Percentiles rank a stretch among this genome's conserved stretches.
These are phyloP conservation scores for Chaetomium tenue DNA, from an alignment of 495 filamentous ascomycete species.

Conservation along the genomic window DNA sequence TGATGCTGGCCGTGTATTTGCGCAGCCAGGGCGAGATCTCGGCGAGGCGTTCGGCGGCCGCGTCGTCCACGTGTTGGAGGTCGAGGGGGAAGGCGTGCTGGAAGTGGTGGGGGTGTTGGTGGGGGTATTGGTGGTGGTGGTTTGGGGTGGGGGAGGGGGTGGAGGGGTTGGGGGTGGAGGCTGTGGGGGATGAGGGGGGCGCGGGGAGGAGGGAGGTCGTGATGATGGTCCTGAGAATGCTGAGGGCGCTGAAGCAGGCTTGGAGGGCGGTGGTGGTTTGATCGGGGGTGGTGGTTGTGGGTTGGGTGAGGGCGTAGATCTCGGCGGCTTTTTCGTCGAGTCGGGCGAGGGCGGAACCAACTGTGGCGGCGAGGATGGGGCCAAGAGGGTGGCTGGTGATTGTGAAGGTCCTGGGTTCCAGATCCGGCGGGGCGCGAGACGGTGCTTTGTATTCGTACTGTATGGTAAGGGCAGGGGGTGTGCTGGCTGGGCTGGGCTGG, in stretches of 20 bases:
- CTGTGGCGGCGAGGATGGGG: conserved; percentile 27
- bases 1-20: conserved; percentile 27
- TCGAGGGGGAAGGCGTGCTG: not conserved
- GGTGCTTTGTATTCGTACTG: not conserved
- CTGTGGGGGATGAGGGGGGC: too few relatives aligned
- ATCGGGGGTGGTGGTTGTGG: too few relatives aligned
- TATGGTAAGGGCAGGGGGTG: not conserved
- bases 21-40: conserved; percentile 31
- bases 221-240: conserved; percentile 20
- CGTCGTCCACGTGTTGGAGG: not conserved
- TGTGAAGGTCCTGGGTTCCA: not conserved
- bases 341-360: conserved; percentile 17
- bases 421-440: not conserved
- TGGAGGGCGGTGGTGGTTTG: conserved; percentile 19
- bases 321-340: conserved; percentile 17
- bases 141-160: conserved; percentile 9
- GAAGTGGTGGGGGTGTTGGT: conserved; percentile 11
- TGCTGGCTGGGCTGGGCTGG: not conserved
- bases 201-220: conserved; percentile 16
- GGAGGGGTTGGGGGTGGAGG: conserved; percentile 6
- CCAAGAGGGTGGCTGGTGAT: conserved; percentile 15
- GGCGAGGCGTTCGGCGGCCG: not conserved
- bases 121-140: conserved; percentile 13
- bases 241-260: conserved; percentile 27
- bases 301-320: not conserved